Base-by-base conservation (phyloP, 768 basidiomycete genomes). In the Amanita fuliginea region DNA sequence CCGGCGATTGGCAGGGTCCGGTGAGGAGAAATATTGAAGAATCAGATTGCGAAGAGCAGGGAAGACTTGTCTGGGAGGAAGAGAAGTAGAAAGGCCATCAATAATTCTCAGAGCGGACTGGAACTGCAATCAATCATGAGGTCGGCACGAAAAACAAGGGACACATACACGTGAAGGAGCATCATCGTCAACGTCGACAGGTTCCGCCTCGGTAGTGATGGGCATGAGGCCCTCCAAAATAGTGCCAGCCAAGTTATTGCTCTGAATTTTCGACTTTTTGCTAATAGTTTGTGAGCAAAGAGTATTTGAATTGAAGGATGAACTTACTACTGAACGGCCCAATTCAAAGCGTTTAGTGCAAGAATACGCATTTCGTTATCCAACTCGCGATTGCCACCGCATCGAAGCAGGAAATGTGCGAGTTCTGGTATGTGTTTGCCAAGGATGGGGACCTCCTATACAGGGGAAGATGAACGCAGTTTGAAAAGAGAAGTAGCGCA, bases 31-130 rank as follows among this genome's bases (percentile, higher is more conserved):
- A 67, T 94, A 97, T 49, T 85, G 76, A 54, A 83, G 75, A 49
- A 98, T 87, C 56, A 94, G 78, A 33, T 63, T 67, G 53, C 86
- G 87, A 33, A 99, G 81, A 11, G 89, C 77, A 7, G 93, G 92
- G 83, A 97, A 98, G 52, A 98, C 93, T 68, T 97, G 96, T 21
- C 78, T 76, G 4, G 96, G 95, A 9, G 96, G 96, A 11, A 99
- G 77, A 55, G 81, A 83, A 52, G 93, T 94, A 5, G 94, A 83
- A 45, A 99, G 81, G 42, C 83, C 80, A 62, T 99, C 96, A 56
- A 99, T 85, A 47, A 90, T 86, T 55, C 96, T 92, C 59, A 98
- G 83, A 21, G 93, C 91, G 58, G 91, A 90, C 86, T 92, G 13
- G 28, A 24, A 39, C 49, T 22, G 19, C 13, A 13, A 41, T 18